Percentiles rank a stretch among this genome's conserved stretches.
phyloP scores from a whole-genome alignment of 768 basidiomycete species.

The Termitomyces sp. region DNA sequence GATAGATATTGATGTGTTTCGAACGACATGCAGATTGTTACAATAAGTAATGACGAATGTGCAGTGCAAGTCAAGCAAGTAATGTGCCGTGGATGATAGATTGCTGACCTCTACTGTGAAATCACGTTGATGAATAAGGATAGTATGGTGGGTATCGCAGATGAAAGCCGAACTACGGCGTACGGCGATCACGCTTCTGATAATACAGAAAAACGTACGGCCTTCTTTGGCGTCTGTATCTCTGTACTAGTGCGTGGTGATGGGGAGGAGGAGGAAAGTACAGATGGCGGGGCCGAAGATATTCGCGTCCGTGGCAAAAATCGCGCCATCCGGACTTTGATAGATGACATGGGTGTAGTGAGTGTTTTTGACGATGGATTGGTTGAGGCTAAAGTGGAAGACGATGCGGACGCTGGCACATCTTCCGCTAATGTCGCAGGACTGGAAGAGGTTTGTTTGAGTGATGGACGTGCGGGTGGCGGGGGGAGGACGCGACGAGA shows the following conservation, averaged over 20 bases:
- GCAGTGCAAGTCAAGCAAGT: slow-evolving; percentile 4
- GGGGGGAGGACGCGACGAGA: slow-evolving; percentile 37
- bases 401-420: slow-evolving; percentile 40
- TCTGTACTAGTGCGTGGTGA: slow-evolving; percentile 36
- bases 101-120: background rate
- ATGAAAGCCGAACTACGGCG: background rate
- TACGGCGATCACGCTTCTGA: slow-evolving; percentile 8
- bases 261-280: slow-evolving; percentile 24
- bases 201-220: slow-evolving; percentile 49
- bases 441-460: slow-evolving; percentile 48
- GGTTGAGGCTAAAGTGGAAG: slow-evolving; percentile 43
- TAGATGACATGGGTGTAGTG: slow-evolving; percentile 12
- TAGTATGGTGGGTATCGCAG: slow-evolving; percentile 16
- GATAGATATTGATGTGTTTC: background rate
- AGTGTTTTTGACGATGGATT: slow-evolving; percentile 22
- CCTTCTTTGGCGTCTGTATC: slow-evolving; percentile 42
- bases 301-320: slow-evolving; percentile 41
- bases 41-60: slow-evolving; percentile 8
- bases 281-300: slow-evolving; percentile 32
- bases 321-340: slow-evolving; percentile 47
- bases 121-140: slow-evolving; percentile 13
- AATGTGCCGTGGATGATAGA: background rate
- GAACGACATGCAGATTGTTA: slow-evolving; percentile 8
- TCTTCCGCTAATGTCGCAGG: slow-evolving; percentile 31
- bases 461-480: slow-evolving; percentile 58